These are phyloP conservation scores for Dactylellina haptotyla DNA, from an alignment of 2,329 filamentous ascomycete species.

Conservation along the genomic window DNA sequence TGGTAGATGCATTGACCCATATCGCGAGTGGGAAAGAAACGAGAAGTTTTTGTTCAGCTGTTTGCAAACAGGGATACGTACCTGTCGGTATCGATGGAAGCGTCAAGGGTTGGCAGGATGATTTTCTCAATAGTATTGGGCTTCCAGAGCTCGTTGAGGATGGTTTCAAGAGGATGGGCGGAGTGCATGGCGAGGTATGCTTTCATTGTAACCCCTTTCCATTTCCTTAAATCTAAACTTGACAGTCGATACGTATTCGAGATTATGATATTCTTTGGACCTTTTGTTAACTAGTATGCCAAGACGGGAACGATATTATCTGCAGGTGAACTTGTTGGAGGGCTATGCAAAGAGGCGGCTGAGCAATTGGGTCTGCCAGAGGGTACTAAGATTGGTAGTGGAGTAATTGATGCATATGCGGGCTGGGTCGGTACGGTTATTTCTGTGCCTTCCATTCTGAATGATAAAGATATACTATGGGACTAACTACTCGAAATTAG, in stretches of 20 bases:
- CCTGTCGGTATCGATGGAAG: conserved; percentile 97
- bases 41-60: conserved; percentile 91
- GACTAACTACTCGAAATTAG: conserved; percentile 2
- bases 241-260: conserved; percentile 39
- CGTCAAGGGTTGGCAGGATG: conserved; percentile 97
- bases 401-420: conserved; percentile 97
- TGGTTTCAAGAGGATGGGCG: conserved; percentile 91
- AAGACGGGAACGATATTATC: conserved; percentile 93
- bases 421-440: conserved; percentile 87
- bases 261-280: conserved; percentile 49
- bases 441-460: neutral
- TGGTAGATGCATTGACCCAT: conserved; percentile 91
- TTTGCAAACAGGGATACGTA: conserved; percentile 96
- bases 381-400: conserved; percentile 91
- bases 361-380: conserved; percentile 82
- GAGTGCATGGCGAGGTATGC: conserved; percentile 92
- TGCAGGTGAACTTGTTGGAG: conserved; percentile 89
- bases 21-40: conserved; percentile 92
- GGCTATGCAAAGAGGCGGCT: conserved; percentile 83
- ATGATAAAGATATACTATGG: too few species aligned
- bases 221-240: conserved; percentile 7
- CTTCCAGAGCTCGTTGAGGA: conserved; percentile 84
- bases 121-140: conserved; percentile 88
- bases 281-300: conserved; percentile 52
- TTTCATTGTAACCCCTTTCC: conserved; percentile 58